Evolutionary conservation across 495 filamentous ascomycete genomes (phyloP).

Genomic region (Rostrohypoxylon terebratum): DNA sequence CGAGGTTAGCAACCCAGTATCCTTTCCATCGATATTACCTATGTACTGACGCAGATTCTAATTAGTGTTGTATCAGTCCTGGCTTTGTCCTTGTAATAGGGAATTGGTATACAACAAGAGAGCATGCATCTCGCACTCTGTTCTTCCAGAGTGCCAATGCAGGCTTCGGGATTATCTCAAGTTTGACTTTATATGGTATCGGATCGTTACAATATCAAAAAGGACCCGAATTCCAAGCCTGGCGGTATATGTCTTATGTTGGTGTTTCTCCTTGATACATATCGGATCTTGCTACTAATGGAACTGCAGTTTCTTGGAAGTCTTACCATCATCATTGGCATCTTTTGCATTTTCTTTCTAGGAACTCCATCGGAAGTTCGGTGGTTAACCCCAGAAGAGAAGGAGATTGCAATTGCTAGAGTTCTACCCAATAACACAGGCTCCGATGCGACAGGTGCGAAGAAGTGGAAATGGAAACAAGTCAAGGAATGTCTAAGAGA

Average conservation of each 20-base stretch:
- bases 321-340: slow-evolving; percentile 47
- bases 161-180: slow-evolving; percentile 54
- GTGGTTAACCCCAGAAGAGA: slow-evolving; percentile 52
- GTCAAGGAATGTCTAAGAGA: slow-evolving; percentile 50
- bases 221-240: slow-evolving; percentile 49
- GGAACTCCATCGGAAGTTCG: slow-evolving; percentile 53
- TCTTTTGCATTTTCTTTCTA: slow-evolving; percentile 50
- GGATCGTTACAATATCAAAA: slow-evolving; percentile 45
- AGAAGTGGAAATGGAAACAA: slow-evolving; percentile 53
- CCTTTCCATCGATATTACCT: too few relatives aligned
- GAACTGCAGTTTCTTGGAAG: slow-evolving; percentile 47
- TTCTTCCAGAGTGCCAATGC: slow-evolving; percentile 60
- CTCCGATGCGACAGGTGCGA: slow-evolving; percentile 47
- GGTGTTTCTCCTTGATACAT: too few relatives aligned
- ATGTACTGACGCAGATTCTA: too few relatives aligned
- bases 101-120: slow-evolving; percentile 54
- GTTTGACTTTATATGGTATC: slow-evolving; percentile 55
- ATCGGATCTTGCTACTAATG: too few relatives aligned
- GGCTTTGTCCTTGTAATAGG: slow-evolving; percentile 54
- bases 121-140: slow-evolving; percentile 52
- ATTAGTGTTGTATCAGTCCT: slow-evolving; percentile 52
- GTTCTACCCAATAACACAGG: slow-evolving; percentile 51
- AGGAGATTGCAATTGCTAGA: slow-evolving; percentile 52
- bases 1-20: slow-evolving; percentile 19
- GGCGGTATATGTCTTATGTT: slow-evolving; percentile 54